Evolutionary conservation across 345 rosid genomes (phyloP).

Genomic region (Acer negundo): DNA sequence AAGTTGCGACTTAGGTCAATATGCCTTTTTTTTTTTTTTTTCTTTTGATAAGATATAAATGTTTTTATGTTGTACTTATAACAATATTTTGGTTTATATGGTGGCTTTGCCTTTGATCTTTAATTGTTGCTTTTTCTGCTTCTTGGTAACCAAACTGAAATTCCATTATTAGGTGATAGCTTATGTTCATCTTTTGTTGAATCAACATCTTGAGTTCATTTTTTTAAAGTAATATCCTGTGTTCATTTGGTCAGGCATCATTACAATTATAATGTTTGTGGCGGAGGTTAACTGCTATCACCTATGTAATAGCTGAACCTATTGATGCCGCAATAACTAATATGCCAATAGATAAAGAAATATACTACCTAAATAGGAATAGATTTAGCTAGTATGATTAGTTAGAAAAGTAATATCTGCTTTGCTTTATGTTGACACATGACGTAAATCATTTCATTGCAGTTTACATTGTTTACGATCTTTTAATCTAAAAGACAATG

Average conservation of each 20-base stretch:
- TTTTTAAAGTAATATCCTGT: too few species aligned
- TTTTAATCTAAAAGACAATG: background rate
- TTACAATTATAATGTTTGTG: background rate
- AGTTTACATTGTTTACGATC: background rate
- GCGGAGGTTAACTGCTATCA: background rate
- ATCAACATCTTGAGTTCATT: too few species aligned
- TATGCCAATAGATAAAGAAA: background rate
- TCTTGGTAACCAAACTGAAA: background rate
- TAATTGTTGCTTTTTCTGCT: too few species aligned
- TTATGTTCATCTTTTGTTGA: too few species aligned
- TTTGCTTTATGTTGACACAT: background rate
- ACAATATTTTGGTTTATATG: background rate
- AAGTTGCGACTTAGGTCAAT: background rate
- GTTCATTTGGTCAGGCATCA: too few species aligned
- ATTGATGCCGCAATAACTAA: background rate
- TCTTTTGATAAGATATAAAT: background rate
- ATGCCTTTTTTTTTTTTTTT: background rate
- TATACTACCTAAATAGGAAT: background rate
- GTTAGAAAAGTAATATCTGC: background rate
- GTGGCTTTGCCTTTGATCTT: background rate
- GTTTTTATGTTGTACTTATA: background rate
- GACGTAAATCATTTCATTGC: background rate
- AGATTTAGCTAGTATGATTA: background rate
- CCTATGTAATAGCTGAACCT: background rate
- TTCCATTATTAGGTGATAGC: too few species aligned